These are phyloP conservation scores for Penicillium bialowiezense DNA, from an alignment of 495 filamentous ascomycete genomes.

Conservation along the genomic window DNA sequence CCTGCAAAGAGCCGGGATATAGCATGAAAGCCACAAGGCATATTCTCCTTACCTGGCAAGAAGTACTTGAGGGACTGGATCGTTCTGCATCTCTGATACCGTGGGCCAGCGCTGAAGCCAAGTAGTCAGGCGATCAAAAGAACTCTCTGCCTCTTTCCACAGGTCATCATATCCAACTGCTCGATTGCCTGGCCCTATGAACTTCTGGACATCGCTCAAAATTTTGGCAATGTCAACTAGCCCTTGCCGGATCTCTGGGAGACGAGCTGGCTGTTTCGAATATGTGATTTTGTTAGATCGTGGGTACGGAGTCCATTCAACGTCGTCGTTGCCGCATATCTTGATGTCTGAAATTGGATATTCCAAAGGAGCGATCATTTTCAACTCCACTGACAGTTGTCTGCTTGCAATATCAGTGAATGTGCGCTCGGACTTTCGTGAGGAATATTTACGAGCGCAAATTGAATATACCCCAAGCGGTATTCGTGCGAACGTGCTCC, in stretches of 20 bases:
- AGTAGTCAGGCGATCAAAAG: slow-evolving; percentile 24
- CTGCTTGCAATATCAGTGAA: slow-evolving; percentile 19
- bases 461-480: slow-evolving; percentile 37
- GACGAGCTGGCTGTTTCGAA: slow-evolving; percentile 27
- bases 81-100: slow-evolving; percentile 17
- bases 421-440: not conserved
- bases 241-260: slow-evolving; percentile 26
- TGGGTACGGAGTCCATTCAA: slow-evolving; percentile 40
- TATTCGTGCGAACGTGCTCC: slow-evolving; percentile 23
- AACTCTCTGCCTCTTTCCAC: slow-evolving; percentile 15
- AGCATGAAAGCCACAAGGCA: too few relatives aligned
- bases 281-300: slow-evolving; percentile 33
- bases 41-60: slow-evolving; percentile 38
- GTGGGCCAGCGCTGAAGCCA: slow-evolving; percentile 28
- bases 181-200: slow-evolving; percentile 26
- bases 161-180: slow-evolving; percentile 15
- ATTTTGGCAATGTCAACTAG: slow-evolving; percentile 26
- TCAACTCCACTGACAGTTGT: slow-evolving; percentile 32
- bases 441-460: slow-evolving; percentile 27
- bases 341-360: slow-evolving; percentile 21
- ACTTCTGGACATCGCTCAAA: slow-evolving; percentile 22
- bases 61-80: slow-evolving; percentile 33
- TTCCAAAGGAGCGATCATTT: slow-evolving; percentile 19
- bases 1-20: too few relatives aligned
- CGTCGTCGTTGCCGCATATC: slow-evolving; percentile 15